phyloP scores from a whole-genome alignment of 345 rosid species.

The Salix purpurea region DNA sequence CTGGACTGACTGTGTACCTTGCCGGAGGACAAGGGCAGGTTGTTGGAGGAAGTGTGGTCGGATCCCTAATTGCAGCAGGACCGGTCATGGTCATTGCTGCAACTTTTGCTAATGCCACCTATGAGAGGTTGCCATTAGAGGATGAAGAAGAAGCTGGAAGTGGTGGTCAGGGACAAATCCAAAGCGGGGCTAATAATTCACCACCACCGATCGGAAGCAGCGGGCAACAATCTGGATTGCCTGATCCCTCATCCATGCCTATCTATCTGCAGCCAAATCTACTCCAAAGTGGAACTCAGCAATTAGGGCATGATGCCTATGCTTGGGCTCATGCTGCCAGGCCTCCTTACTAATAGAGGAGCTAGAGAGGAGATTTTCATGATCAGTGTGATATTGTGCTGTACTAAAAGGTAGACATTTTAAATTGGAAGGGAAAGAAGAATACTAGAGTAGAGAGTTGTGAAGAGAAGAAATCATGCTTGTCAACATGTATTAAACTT shows the following conservation, averaged over 20 bases:
- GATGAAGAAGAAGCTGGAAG: conserved; percentile 50
- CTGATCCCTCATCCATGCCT: conserved; percentile 48
- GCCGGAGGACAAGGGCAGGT: conserved; percentile 82
- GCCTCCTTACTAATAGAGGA: conserved; percentile 38
- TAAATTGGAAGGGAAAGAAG: background rate
- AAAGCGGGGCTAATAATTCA: conserved; percentile 36
- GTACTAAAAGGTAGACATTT: conserved; percentile 1
- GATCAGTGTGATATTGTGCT: background rate
- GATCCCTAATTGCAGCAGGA: conserved; percentile 64
- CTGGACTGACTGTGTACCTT: conserved; percentile 71
- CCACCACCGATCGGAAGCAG: conserved; percentile 47
- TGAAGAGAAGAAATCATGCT: conserved; percentile 9
- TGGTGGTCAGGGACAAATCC: conserved; percentile 42
- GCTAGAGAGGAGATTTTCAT: background rate
- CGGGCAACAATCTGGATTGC: conserved; percentile 34
- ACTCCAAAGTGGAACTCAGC: conserved; percentile 53
- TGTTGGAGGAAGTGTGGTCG: conserved; percentile 75
- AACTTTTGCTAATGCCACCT: conserved; percentile 78
- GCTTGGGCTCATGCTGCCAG: conserved; percentile 53
- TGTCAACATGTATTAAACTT: conserved; percentile 11
- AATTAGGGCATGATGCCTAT: conserved; percentile 68
- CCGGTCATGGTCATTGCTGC: conserved; percentile 84
- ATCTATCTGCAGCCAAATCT: conserved; percentile 62
- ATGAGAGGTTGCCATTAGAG: conserved; percentile 71
- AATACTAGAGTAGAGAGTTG: conserved; percentile 11